Base-by-base conservation (phyloP, 2,329 filamentous ascomycete species). In the Penicillium sp. region DNA sequence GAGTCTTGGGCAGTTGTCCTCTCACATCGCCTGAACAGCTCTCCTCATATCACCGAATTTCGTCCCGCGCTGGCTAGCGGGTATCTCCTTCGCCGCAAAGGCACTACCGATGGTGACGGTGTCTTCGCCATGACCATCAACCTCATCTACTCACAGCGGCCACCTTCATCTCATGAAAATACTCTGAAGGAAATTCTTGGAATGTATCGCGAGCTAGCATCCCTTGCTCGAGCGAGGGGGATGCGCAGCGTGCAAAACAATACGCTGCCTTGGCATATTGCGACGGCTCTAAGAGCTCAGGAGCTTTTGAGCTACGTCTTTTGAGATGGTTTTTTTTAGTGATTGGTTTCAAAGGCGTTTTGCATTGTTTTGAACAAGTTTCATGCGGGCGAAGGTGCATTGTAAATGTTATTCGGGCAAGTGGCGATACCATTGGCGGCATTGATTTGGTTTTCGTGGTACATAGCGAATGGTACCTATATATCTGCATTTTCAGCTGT, bases 1-100 rank as follows among this genome's bases (percentile, higher is more conserved):
- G 81, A 85, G 54, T 78, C 78, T 0, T 84, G 81, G 79, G 75
- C 73, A 28, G 66, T 83, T 6, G 72, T 82, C 18, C 70, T 84
- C 49, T 76, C 75, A 0, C 77, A 79, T 57, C 74, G 70, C 25
- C 58, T 73, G 29, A 72, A 72, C 49, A 69, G 66, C 49, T 71
- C 72, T 3, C 63, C 66, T 0, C 70, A 70, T 41, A 57, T 75
- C 31, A 69, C 69, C 6, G 70, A 73, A 44, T 70, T 69, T 56
- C 67, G 69, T 20, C 72, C 73, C 20, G 68, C 72, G 6, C 56
- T 75, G 35, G 66, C 67, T n/a, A 77, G 72, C 50, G 75, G 72
- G 20, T 74, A 75, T 57, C 64, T 78, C 3, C 61, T 78, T 38
- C 75, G 75, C 46, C 71, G 74, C 31, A 71, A 67, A 43, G 72